phyloP scores from a whole-genome alignment of 2,329 filamentous ascomycete species.

The Paracoccidioides brasiliensis region DNA sequence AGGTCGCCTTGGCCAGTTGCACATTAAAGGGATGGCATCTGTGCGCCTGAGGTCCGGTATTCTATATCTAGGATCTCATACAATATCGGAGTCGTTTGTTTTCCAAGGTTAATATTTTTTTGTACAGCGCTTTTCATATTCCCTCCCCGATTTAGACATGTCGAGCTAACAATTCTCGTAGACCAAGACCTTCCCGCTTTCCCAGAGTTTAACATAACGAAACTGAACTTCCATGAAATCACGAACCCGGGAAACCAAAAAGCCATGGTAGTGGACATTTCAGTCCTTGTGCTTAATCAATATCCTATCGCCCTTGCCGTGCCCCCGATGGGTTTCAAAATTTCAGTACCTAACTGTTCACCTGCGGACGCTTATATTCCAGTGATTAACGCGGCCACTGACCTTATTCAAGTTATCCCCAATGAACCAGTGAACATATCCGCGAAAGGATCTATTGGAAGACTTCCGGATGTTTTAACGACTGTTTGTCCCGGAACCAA shows the following conservation, averaged over 20 bases:
- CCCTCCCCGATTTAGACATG: slow-evolving; percentile 9
- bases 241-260: slow-evolving; percentile 40
- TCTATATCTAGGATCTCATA: slow-evolving; percentile 63
- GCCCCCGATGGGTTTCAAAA: slow-evolving; percentile 69
- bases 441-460: slow-evolving; percentile 57
- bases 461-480: slow-evolving; percentile 61
- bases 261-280: slow-evolving; percentile 69
- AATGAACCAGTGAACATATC: slow-evolving; percentile 54
- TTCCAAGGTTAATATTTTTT: slow-evolving; percentile 75
- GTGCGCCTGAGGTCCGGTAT: slow-evolving; percentile 67
- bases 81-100: slow-evolving; percentile 58
- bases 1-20: slow-evolving; percentile 58
- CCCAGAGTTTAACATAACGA: slow-evolving; percentile 70
- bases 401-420: slow-evolving; percentile 53
- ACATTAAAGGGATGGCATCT: slow-evolving; percentile 58
- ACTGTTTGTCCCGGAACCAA: slow-evolving; percentile 60
- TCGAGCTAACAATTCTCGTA: slow-evolving; percentile 12
- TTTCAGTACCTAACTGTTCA: slow-evolving; percentile 72
- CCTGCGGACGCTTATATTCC: slow-evolving; percentile 59
- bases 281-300: slow-evolving; percentile 57
- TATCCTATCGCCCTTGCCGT: slow-evolving; percentile 67
- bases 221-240: slow-evolving; percentile 65
- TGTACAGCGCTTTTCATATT: slow-evolving; percentile 37
- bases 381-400: slow-evolving; percentile 63
- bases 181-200: slow-evolving; percentile 57